Conservation (phyloP, 2,329 filamentous ascomycete genomes). For the Aspergillus viridinutans region DNA sequence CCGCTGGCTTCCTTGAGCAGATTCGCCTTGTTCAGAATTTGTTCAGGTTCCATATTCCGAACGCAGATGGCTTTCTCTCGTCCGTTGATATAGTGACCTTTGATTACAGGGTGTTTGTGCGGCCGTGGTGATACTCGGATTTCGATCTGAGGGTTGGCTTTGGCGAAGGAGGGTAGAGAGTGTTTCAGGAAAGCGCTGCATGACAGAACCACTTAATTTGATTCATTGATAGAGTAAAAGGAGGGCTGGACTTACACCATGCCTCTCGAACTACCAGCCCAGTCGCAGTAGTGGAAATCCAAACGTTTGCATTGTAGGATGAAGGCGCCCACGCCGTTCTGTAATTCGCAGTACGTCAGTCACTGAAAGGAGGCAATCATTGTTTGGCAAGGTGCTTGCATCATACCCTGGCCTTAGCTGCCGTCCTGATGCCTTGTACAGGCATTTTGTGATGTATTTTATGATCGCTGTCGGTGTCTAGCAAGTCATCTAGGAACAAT, state of each 20-base stretch:
- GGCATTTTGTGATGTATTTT: constrained; percentile 34
- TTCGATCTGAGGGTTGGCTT: constrained; percentile 80
- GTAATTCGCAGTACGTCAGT: constrained; percentile 9
- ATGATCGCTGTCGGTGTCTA: constrained; percentile 1
- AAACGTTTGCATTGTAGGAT: constrained; percentile 95
- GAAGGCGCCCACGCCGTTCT: constrained; percentile 97
- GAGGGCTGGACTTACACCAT: constrained; percentile 68
- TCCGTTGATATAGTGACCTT: constrained; percentile 90
- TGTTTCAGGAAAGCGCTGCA: constrained; percentile 74
- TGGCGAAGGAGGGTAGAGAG: constrained; percentile 71
- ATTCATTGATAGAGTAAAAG: not conserved
- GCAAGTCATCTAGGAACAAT: constrained; percentile 3
- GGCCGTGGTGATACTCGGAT: constrained; percentile 87
- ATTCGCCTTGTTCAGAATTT: constrained; percentile 74
- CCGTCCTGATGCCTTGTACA: constrained; percentile 47
- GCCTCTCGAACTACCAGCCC: constrained; percentile 84
- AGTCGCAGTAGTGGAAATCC: constrained; percentile 97
- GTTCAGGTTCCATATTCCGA: constrained; percentile 72
- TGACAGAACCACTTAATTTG: not conserved
- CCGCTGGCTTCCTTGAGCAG: constrained; percentile 45
- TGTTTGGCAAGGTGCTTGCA: not conserved
- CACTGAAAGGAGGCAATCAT: not conserved
- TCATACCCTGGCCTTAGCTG: constrained; percentile 55
- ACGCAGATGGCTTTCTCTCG: constrained; percentile 82
- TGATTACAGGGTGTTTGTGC: constrained; percentile 82